These are phyloP conservation scores for Tylopilus orsonianus DNA, from an alignment of 1,284 basidiomycete genomes.

Conservation along the genomic window DNA sequence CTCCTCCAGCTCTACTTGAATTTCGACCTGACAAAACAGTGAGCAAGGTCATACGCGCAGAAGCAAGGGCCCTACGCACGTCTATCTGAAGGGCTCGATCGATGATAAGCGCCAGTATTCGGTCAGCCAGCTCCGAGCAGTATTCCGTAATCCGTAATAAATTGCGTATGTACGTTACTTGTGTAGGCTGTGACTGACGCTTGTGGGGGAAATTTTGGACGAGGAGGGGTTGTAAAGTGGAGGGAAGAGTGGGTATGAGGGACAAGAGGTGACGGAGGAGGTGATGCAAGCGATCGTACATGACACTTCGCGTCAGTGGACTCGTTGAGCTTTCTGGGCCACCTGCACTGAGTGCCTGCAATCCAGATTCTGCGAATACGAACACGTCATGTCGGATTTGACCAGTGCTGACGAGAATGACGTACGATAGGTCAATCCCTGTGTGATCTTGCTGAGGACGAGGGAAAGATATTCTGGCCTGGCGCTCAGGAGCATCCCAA, in stretches of 20 bases:
- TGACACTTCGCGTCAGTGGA: constrained; percentile 76
- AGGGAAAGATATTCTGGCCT: constrained; percentile 88
- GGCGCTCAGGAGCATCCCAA: constrained; percentile 92
- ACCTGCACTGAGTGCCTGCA: constrained; percentile 57
- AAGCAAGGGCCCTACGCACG: constrained; percentile 48
- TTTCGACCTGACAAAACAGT: constrained; percentile 74
- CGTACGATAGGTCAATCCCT: constrained; percentile 89
- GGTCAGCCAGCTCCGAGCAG: constrained; percentile 86
- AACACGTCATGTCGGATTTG: constrained; percentile 14
- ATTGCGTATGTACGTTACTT: constrained; percentile 93
- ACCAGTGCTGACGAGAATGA: constrained; percentile 18
- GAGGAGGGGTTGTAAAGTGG: constrained; percentile 83
- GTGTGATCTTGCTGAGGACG: constrained; percentile 79
- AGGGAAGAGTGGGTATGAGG: constrained; percentile 87
- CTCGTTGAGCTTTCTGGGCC: constrained; percentile 62
- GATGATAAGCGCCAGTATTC: constrained; percentile 82
- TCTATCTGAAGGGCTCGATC: constrained; percentile 95
- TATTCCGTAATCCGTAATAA: constrained; percentile 84
- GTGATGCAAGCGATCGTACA: constrained; percentile 87
- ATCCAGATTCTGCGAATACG: constrained; percentile 57
- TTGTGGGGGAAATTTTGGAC: constrained; percentile 91
- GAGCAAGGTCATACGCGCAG: background rate
- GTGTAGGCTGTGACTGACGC: constrained; percentile 77
- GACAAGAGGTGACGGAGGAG: constrained; percentile 84
- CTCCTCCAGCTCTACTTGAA: constrained; percentile 94